phyloP scores from a whole-genome alignment of 345 rosid species.

The Eutrema yunnanense region DNA sequence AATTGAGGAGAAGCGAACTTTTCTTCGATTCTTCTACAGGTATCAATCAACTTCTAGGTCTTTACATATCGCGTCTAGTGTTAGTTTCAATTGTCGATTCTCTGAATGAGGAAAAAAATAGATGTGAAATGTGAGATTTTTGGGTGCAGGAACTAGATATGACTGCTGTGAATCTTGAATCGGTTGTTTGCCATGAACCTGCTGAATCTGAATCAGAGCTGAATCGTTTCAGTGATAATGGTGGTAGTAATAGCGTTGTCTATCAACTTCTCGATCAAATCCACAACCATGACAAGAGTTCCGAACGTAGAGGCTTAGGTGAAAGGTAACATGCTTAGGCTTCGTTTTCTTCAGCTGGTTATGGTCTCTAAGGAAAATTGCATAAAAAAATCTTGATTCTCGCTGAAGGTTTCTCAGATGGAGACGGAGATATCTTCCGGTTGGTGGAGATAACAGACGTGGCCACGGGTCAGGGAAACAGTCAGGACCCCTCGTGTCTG shows the following conservation, averaged over 20 bases:
- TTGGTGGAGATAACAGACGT: slow-evolving; percentile 35
- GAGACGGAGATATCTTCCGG: slow-evolving; percentile 32
- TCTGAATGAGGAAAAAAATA: background rate
- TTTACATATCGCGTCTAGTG: background rate
- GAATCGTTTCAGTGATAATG: slow-evolving; percentile 25
- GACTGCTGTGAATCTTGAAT: slow-evolving; percentile 48
- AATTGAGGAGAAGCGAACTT: background rate
- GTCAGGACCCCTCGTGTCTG: slow-evolving; percentile 73
- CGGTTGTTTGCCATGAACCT: slow-evolving; percentile 27
- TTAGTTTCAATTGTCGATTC: background rate
- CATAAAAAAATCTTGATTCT: background rate
- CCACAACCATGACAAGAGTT: slow-evolving; percentile 35
- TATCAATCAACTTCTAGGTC: background rate
- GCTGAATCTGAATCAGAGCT: slow-evolving; percentile 37
- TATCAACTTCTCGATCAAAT: slow-evolving; percentile 33
- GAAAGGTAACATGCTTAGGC: slow-evolving; percentile 45
- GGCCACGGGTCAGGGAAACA: slow-evolving; percentile 41
- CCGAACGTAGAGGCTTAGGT: slow-evolving; percentile 39
- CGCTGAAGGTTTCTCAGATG: slow-evolving; percentile 52
- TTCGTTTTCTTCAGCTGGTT: background rate
- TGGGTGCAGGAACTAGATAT: slow-evolving; percentile 36
- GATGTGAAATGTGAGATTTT: background rate
- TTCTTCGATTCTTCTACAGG: slow-evolving; percentile 4
- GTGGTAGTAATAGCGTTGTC: slow-evolving; percentile 30
- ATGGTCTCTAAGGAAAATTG: background rate